These are phyloP conservation scores for Sphaceloma murrayae DNA, from an alignment of 2,329 filamentous ascomycete genomes.

Conservation along the genomic window DNA sequence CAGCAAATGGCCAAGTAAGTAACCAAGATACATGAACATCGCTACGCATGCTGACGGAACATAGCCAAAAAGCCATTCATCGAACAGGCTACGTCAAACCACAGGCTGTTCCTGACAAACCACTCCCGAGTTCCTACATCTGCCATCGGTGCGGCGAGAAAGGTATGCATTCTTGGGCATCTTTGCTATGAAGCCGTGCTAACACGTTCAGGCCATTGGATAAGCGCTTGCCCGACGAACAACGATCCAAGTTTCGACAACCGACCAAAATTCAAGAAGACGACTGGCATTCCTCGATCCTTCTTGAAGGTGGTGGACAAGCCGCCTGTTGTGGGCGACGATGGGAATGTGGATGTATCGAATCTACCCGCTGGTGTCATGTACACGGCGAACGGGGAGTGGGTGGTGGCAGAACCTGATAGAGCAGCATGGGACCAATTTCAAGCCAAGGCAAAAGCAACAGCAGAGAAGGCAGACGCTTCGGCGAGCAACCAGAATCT, in stretches of 20 bases:
- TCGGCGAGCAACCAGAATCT: conserved; percentile 75
- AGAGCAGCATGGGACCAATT: conserved; percentile 95
- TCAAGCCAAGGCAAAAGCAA: conserved; percentile 84
- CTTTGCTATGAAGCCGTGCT: conserved; percentile 20
- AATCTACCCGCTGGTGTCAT: conserved; percentile 85
- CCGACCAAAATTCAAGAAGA: conserved; percentile 84
- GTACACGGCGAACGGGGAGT: conserved; percentile 96
- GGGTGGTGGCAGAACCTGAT: conserved; percentile 91
- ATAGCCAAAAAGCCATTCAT: conserved; percentile 37
- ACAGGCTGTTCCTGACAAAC: conserved; percentile 77
- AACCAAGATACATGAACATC: conserved; percentile 18
- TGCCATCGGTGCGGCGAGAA: conserved; percentile 96
- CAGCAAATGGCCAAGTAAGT: conserved; percentile 78
- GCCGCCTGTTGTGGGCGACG: conserved; percentile 62
- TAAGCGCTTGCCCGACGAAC: conserved; percentile 96
- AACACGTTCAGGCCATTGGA: conserved; percentile 68
- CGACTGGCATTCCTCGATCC: conserved; percentile 90
- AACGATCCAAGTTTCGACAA: conserved; percentile 94
- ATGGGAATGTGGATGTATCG: conserved; percentile 66
- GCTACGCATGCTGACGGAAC: conserved; percentile 15
- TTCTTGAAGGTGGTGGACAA: conserved; percentile 95
- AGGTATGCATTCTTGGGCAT: conserved; percentile 37
- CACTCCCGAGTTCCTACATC: conserved; percentile 85
- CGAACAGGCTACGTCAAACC: conserved; percentile 45
- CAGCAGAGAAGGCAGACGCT: conserved; percentile 64